These are phyloP conservation scores for Trichoderma guizhouense DNA, from an alignment of 2,329 filamentous ascomycete genomes.

Conservation along the genomic window DNA sequence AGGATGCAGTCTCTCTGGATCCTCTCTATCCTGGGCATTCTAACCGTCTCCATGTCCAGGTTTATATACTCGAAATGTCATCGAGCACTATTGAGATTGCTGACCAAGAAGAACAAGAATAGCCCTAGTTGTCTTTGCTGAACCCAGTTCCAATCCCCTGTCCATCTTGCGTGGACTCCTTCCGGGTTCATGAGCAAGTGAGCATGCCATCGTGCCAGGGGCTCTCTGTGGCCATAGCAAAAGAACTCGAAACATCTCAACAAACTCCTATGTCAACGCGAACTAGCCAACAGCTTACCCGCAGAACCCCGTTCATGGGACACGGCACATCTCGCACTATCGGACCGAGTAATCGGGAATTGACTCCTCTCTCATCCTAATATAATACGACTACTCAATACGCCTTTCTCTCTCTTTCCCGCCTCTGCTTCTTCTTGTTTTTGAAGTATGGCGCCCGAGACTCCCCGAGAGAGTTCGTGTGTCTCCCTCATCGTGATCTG, in stretches of 20 bases:
- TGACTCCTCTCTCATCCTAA: background rate
- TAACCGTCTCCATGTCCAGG: background rate
- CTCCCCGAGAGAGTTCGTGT: background rate
- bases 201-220: background rate
- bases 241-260: background rate
- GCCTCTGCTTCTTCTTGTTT: background rate
- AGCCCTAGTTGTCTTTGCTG: background rate
- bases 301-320: background rate
- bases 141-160: background rate
- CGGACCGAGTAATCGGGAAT: slow-evolving; percentile 1
- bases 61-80: background rate
- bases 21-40: background rate
- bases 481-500: background rate
- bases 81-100: background rate
- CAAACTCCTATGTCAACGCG: background rate
- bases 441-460: background rate
- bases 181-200: background rate
- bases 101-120: background rate
- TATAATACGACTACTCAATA: background rate
- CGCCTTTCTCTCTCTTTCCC: background rate
- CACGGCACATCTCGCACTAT: background rate
- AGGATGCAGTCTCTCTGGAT: background rate
- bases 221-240: background rate
- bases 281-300: background rate
- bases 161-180: background rate